Conservation (phyloP, 805 yeast species). For the Jamesozyma jinghongensis region DNA sequence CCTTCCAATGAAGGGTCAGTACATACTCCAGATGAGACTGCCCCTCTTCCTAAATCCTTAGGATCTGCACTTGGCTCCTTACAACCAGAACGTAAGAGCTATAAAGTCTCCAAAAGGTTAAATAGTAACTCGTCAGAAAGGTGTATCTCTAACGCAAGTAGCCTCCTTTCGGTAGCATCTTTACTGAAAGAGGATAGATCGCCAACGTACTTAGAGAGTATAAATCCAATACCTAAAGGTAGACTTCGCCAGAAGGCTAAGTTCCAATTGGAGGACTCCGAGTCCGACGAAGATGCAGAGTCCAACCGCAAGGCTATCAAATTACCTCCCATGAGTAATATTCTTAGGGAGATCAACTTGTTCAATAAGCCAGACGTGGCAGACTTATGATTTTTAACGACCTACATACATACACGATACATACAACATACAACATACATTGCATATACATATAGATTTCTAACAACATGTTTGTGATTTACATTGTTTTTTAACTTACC, state of each 20-base stretch:
- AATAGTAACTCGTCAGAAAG: too few relatives aligned
- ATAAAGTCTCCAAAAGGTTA: too few relatives aligned
- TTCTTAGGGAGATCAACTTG: constrained; percentile 18
- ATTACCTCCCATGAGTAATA: constrained; percentile 23
- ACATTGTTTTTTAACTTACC: not conserved
- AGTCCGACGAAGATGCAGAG: constrained; percentile 10
- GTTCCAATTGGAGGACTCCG: constrained; percentile 8
- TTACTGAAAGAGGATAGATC: not conserved
- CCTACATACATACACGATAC: not conserved
- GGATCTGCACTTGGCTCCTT: too few relatives aligned
- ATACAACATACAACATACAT: not conserved
- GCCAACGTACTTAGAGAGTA: too few relatives aligned
- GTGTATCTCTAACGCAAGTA: not conserved
- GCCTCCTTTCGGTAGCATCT: not conserved
- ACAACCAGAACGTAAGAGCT: too few relatives aligned
- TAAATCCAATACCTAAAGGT: not conserved
- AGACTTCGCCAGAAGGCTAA: constrained; percentile 8
- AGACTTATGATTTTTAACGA: too few relatives aligned
- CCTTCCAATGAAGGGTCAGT: too few relatives aligned
- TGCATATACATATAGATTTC: not conserved
- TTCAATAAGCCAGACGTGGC: constrained; percentile 17
- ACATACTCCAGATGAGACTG: too few relatives aligned
- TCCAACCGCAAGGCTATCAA: constrained; percentile 11
- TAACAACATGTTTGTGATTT: not conserved
- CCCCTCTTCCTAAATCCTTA: too few relatives aligned